Evolutionary conservation across 1,139 yeast genomes (phyloP).

Genomic region (Nadsonia starkeyi-henricii): DNA sequence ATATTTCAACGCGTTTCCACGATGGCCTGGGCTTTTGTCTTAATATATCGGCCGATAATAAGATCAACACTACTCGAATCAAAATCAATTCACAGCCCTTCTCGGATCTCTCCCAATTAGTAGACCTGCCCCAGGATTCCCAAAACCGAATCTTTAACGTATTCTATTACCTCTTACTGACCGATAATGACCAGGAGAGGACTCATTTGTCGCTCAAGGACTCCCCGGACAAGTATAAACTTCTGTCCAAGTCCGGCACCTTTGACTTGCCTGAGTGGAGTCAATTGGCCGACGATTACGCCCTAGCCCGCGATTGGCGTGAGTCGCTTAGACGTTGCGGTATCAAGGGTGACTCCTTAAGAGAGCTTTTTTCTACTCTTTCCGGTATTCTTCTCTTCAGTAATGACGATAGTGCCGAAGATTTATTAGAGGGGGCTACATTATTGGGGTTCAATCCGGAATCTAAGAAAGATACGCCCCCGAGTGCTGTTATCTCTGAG

Average conservation of each 20-base stretch:
- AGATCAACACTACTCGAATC: constrained; percentile 22
- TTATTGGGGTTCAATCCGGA: constrained; percentile 20
- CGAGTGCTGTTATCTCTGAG: constrained; percentile 17
- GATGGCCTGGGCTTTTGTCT: constrained; percentile 23
- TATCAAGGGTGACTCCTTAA: constrained; percentile 20
- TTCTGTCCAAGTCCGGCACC: constrained; percentile 21
- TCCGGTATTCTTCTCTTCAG: constrained; percentile 23
- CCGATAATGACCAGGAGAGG: constrained; percentile 21
- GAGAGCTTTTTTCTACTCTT: constrained; percentile 18
- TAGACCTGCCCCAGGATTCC: constrained; percentile 17
- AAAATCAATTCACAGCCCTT: constrained; percentile 21
- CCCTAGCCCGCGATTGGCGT: constrained; percentile 29
- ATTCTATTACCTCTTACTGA: constrained; percentile 24
- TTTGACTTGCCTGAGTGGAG: constrained; percentile 26
- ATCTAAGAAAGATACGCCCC: constrained; percentile 12
- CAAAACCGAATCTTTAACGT: constrained; percentile 25
- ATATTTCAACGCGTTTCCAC: constrained; percentile 24
- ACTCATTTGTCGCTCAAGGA: constrained; percentile 22
- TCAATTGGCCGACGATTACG: constrained; percentile 24
- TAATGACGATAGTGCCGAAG: constrained; percentile 12
- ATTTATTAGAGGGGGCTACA: constrained; percentile 22
- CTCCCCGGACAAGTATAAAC: constrained; percentile 20
- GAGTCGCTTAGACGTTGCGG: constrained; percentile 25
- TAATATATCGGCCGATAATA: constrained; percentile 22
- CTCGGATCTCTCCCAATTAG: constrained; percentile 20